A percentile compares a stretch with the other conserved stretches of the same genome.
These are phyloP conservation scores for Chalciporus piperatoides DNA, from an alignment of 1,284 basidiomycete species.

Conservation along the genomic window DNA sequence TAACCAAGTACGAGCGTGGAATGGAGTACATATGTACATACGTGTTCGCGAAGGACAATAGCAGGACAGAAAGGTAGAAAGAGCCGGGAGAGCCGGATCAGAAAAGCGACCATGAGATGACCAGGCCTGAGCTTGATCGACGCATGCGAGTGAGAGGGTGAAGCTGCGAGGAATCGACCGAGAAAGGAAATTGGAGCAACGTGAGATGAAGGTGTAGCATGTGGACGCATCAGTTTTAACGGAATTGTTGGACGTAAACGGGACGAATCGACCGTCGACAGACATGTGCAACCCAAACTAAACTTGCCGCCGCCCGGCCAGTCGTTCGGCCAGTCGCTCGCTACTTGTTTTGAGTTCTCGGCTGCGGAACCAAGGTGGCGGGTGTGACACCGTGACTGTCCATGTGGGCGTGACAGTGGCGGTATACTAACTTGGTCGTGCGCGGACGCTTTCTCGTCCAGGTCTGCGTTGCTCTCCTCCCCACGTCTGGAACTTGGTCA, in stretches of 20 bases:
- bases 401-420: constrained; percentile 7
- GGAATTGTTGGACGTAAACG: background rate
- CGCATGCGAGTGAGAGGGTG: background rate
- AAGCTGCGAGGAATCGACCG: background rate
- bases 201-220: background rate
- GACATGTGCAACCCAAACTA: background rate
- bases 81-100: background rate
- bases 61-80: background rate
- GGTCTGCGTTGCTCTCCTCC: constrained; percentile 29
- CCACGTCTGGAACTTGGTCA: constrained; percentile 24
- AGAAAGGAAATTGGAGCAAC: background rate
- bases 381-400: constrained; percentile 3
- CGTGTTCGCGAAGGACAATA: background rate
- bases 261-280: too few relatives aligned
- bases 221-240: background rate
- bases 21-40: background rate
- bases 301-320: background rate
- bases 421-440: constrained; percentile 1
- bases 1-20: background rate
- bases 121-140: background rate
- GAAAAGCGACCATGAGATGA: background rate
- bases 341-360: too few relatives aligned
- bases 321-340: too few relatives aligned
- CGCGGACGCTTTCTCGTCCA: constrained; percentile 15
- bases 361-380: background rate